Conservation (phyloP, 1,284 basidiomycete species). For the Ceratobasidium sp. region DNA sequence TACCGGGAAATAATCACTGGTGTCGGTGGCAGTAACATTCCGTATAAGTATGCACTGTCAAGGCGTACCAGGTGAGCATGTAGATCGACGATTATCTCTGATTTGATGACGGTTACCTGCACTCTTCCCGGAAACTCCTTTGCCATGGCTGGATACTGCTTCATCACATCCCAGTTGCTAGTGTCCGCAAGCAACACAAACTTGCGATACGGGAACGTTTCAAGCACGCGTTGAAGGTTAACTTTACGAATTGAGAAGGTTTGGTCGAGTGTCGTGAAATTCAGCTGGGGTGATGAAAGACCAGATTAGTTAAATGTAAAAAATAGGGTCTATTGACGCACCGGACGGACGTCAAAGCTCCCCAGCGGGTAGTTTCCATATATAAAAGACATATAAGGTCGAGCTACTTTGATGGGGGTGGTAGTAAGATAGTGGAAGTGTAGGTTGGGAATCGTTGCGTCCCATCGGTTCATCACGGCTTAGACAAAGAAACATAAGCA, state of each 20-base stretch:
- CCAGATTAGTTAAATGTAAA: background rate
- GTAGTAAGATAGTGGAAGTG: conserved; percentile 45
- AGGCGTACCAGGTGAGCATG: background rate
- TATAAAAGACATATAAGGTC: conserved; percentile 42
- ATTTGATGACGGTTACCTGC: conserved; percentile 12
- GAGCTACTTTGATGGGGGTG: conserved; percentile 35
- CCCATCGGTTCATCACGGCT: conserved; percentile 28
- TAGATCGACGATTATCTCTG: background rate
- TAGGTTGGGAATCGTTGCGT: conserved; percentile 14
- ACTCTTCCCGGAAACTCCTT: conserved; percentile 40
- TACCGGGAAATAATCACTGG: conserved; percentile 40
- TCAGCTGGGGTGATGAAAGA: conserved; percentile 16
- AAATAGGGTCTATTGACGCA: background rate
- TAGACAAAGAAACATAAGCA: background rate
- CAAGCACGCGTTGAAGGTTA: conserved; percentile 38
- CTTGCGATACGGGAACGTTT: conserved; percentile 42
- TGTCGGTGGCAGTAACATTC: conserved; percentile 43
- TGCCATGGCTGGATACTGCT: conserved; percentile 41
- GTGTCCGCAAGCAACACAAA: conserved; percentile 43
- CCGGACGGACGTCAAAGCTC: conserved; percentile 42
- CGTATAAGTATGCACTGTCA: conserved; percentile 42
- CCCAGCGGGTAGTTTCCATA: conserved; percentile 41
- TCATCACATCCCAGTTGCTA: conserved; percentile 41
- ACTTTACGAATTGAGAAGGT: conserved; percentile 39
- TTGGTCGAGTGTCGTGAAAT: conserved; percentile 41